Base-by-base conservation (phyloP, 2,329 filamentous ascomycete genomes). In the Aspergillus sp. region DNA sequence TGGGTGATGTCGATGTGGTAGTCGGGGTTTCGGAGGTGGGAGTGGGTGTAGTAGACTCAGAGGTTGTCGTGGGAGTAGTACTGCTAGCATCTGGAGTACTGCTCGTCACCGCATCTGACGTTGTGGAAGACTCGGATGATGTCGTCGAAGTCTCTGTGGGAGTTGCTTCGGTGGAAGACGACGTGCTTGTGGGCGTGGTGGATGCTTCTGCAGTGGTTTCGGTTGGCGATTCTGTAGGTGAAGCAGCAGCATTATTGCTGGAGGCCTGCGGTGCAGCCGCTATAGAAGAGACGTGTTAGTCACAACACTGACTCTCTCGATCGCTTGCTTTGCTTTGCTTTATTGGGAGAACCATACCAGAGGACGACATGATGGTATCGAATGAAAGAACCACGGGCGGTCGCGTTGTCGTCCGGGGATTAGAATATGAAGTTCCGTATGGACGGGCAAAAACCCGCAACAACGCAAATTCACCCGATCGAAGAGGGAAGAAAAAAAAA, bases 1-100 rank as follows among this genome's bases (percentile, higher is more conserved):
- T 46, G 6, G 54, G 45, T n/a, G 57, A 44, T 4, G 58, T 50
- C 15, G 60, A 32, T 3, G 56, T 49, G 12, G 60, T 47, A 4
- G 58, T 49, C 13, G 43, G 37, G 15, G 23, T 27, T 13, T 48
- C 37, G 10, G 45, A 46, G 17, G 30, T 35, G 17, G 46, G 41
- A 27, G 39, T 41, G 17, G 39, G 39, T 7, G 39, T 20, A 20
- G 39, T 13, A 41, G 38, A 19, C 12, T 20, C 20, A 17, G 46
- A 45, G 10, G 43, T 44, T 17, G 41, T 32, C 7, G 49, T 48
- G 35, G 51, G 46, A 37, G 50, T 43, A 30, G 46, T 43, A 41
- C 44, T 48, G 33, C 49, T 45, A 27, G 33, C 45, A 30, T 38
- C 48, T 20, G 51, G 51, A 13, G 50, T 53, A 27, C 46, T 48